Base-by-base conservation (phyloP, 441 rosid species). In the Arabidopsis hybrid region DNA sequence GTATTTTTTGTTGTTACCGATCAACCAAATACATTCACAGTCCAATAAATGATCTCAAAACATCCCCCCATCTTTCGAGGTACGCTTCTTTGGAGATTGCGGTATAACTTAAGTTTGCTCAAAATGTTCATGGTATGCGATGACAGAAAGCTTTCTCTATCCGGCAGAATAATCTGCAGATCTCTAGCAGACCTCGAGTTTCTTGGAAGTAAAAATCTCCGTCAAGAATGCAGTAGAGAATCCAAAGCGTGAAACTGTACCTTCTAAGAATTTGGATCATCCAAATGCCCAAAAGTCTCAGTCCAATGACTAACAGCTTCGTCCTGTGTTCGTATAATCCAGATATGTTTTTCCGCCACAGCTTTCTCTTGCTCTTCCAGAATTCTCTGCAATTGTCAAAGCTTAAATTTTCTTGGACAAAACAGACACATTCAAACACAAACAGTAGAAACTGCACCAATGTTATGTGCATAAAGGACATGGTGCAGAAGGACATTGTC, bases 251-350 rank as follows among this genome's bases (percentile, higher is more conserved):
- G 38, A 14, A 60, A 14, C 51, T 50, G 2, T 35, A 47, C 40
- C 52, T 60, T 67, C 66, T 78, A 78, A 60, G 2, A 51, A 46
- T 67, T 78, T 32, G 81, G 81, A 74, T 82, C 74, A 69, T 91
- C 93, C 76, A 86, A 78, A 81, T 91, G 85, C 32, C 88, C 95
- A 74, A 79, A 90, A 18, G 80, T 76, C 62, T 80, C 34, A 46
- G 76, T 69, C 97, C 93, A 85, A 36, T 86, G 79, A 45, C 82
- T 62, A 29, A 83, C 61, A 45, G 94, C 91, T 83, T 94, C 91
- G 80, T 87, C 89, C 5, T 73, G 75, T 2, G 90, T 85, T 71
- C 91, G 81, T 50, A 80, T 80, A 39, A 83, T 83, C 99, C 99
- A 94, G 17, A 90, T 85, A 72, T 88, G 95, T 67, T 78, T 78